Conservation (phyloP, 2,329 filamentous ascomycete genomes). For the Pleochaeta shiraiana region DNA sequence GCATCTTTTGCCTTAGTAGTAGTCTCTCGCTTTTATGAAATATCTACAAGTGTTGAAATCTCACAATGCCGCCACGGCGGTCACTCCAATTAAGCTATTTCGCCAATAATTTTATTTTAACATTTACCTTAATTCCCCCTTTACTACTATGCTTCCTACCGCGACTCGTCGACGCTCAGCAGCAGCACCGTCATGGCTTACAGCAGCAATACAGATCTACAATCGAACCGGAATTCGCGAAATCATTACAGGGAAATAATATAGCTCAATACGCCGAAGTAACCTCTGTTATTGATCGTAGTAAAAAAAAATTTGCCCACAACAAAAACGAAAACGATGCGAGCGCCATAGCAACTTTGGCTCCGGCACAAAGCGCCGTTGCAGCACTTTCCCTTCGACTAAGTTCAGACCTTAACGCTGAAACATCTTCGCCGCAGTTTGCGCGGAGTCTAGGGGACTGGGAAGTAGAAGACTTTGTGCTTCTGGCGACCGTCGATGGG, state of each 20-base stretch:
- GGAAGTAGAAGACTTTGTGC: constrained; percentile 99
- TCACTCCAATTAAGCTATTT: constrained; percentile 28
- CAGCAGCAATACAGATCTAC: constrained; percentile 14
- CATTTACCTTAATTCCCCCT: not conserved
- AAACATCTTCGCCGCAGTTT: constrained; percentile 60
- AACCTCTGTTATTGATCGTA: constrained; percentile 13
- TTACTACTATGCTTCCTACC: constrained; percentile 29
- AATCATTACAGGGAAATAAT: not conserved
- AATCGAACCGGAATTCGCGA: not conserved
- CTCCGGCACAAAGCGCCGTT: constrained; percentile 92
- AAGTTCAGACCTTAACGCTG: constrained; percentile 34
- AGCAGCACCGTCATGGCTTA: constrained; percentile 28
- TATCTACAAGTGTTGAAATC: constrained; percentile 20
- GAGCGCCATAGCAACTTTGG: constrained; percentile 95
- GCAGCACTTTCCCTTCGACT: constrained; percentile 68
- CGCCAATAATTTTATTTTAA: no score
- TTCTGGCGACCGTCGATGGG: constrained; percentile 99
- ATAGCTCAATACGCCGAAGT: constrained; percentile 7
- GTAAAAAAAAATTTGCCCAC: constrained; percentile 15
- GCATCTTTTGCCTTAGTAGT: no score
- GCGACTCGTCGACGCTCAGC: constrained; percentile 39
- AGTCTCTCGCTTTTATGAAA: no score
- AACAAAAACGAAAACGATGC: constrained; percentile 35
- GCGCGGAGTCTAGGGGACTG: constrained; percentile 98
- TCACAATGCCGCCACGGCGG: constrained; percentile 38